Conservation (phyloP, 805 yeast species). For the Zygotorulaspora florentina region DNA sequence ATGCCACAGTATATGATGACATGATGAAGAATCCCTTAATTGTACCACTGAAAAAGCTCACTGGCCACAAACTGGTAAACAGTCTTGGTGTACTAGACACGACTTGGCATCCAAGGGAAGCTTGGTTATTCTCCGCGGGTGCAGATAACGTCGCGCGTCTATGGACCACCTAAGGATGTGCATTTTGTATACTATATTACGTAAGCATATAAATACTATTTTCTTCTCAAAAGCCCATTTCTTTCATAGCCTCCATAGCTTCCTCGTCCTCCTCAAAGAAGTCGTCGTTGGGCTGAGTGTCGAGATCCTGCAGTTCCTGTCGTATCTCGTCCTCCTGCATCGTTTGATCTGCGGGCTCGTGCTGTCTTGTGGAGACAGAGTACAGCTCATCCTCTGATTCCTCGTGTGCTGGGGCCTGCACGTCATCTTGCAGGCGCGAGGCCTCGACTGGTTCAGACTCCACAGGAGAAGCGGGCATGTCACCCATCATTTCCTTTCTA, state of each 20-base stretch:
- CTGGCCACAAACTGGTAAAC: conserved; percentile 78
- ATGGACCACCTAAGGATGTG: conserved; percentile 72
- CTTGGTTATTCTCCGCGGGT: conserved; percentile 96
- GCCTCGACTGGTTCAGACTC: neutral
- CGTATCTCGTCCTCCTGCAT: neutral
- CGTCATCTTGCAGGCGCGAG: conserved; percentile 5
- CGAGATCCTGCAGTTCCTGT: conserved; percentile 1
- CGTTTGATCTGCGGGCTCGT: neutral
- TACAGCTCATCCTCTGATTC: conserved; percentile 9
- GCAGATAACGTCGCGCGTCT: conserved; percentile 94
- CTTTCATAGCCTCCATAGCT: conserved; percentile 27
- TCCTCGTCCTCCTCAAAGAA: conserved; percentile 23
- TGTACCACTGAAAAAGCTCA: conserved; percentile 90
- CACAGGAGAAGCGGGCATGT: conserved; percentile 1
- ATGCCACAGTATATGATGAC: conserved; percentile 86
- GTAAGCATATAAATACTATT: neutral
- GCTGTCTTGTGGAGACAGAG: conserved; percentile 5
- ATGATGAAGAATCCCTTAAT: conserved; percentile 91
- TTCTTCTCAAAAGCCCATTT: conserved; percentile 14
- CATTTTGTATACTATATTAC: conserved; percentile 8
- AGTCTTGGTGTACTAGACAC: conserved; percentile 84
- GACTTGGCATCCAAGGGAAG: conserved; percentile 96
- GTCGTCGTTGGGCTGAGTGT: conserved; percentile 12
- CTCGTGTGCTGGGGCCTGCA: neutral
- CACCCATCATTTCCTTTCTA: conserved; percentile 36